Percentiles rank a stretch among this genome's conserved stretches.
phyloP scores from a whole-genome alignment of 139 green algal genomes.

The Chlorella ohadii region DNA sequence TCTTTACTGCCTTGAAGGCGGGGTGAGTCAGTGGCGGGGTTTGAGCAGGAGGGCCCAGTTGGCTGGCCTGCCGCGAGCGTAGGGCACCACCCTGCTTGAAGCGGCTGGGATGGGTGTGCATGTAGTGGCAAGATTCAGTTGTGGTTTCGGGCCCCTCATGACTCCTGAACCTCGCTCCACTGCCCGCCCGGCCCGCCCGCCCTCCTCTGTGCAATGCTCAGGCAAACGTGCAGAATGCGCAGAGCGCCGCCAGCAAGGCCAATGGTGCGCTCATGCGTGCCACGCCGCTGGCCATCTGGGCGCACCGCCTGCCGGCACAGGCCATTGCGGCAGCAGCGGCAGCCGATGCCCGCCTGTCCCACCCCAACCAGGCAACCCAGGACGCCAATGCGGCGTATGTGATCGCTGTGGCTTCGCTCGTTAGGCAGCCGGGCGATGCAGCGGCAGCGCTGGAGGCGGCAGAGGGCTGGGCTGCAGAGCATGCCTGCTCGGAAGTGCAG shows the following conservation, averaged over 20 bases:
- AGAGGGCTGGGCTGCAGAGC: conserved; percentile 30
- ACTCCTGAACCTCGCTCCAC: no score
- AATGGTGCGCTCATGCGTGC: conserved; percentile 46
- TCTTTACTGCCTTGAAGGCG: neutral
- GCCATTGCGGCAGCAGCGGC: conserved; percentile 31
- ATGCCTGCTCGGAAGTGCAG: conserved; percentile 27
- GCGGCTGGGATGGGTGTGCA: no score
- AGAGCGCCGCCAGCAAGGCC: conserved; percentile 36
- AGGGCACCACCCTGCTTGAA: no score
- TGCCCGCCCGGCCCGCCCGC: no score
- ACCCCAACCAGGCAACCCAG: conserved; percentile 47
- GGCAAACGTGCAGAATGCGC: neutral
- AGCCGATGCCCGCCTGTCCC: conserved; percentile 42
- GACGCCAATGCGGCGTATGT: conserved; percentile 59
- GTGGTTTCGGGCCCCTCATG: no score
- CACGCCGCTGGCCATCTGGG: conserved; percentile 62
- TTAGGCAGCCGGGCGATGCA: conserved; percentile 41
- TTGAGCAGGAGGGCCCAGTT: no score
- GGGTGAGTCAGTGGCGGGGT: no score
- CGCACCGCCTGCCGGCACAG: conserved; percentile 11
- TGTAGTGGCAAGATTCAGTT: no score
- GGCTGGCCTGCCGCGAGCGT: no score
- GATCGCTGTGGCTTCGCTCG: conserved; percentile 54
- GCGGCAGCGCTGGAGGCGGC: conserved; percentile 42
- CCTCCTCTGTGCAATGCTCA: neutral